phyloP scores from a whole-genome alignment of 345 rosid genomes.

The Fremontodendron californicum region DNA sequence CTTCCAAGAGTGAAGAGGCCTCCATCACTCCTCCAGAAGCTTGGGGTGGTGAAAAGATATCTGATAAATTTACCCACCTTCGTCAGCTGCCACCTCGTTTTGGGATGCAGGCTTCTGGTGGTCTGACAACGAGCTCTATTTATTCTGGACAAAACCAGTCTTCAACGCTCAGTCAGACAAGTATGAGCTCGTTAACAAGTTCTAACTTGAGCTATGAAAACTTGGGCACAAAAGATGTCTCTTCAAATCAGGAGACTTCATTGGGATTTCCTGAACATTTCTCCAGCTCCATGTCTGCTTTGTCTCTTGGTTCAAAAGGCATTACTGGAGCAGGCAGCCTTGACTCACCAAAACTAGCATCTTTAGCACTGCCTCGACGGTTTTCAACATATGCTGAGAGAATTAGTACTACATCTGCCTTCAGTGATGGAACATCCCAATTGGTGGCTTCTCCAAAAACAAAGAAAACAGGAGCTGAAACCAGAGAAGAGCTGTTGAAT shows the following conservation, averaged over 20 bases:
- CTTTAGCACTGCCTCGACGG: slow-evolving; percentile 54
- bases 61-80: slow-evolving; percentile 53
- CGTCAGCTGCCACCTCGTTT: slow-evolving; percentile 63
- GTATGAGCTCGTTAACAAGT: slow-evolving; percentile 37
- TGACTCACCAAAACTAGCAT: slow-evolving; percentile 49
- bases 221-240: slow-evolving; percentile 47
- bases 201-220: slow-evolving; percentile 39
- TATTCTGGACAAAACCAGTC: slow-evolving; percentile 65
- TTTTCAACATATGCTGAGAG: slow-evolving; percentile 80
- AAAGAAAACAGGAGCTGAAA: slow-evolving; percentile 91
- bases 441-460: slow-evolving; percentile 67
- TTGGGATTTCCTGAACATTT: slow-evolving; percentile 49
- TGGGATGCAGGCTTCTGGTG: slow-evolving; percentile 46
- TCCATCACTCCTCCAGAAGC: slow-evolving; percentile 96
- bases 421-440: slow-evolving; percentile 57
- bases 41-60: slow-evolving; percentile 91
- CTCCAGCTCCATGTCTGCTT: slow-evolving; percentile 49
- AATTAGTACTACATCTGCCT: slow-evolving; percentile 75
- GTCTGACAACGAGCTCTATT: slow-evolving; percentile 56
- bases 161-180: slow-evolving; percentile 46
- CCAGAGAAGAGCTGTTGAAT: slow-evolving; percentile 64
- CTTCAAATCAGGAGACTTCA: slow-evolving; percentile 44
- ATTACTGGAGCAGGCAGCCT: slow-evolving; percentile 40
- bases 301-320: slow-evolving; percentile 40
- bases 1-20: slow-evolving; percentile 69